Evolutionary conservation across 140 eudicot genomes (phyloP), one percentile per base, ranked within the genome.

Genomic region (Erigeron philadelphicus): DNA sequence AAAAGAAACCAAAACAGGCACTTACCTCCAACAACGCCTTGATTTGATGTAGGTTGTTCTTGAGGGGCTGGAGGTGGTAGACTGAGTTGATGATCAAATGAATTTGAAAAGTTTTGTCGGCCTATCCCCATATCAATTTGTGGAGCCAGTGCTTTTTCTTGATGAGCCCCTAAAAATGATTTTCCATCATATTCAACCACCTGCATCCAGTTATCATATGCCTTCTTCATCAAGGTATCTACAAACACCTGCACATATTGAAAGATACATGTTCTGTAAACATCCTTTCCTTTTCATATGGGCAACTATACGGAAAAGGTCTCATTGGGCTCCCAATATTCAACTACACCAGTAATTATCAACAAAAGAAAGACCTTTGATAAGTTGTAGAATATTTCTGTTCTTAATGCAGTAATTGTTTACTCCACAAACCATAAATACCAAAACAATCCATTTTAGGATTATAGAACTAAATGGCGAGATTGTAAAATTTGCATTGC

Each of bases 151-250:
- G 83, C 54, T 64, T 76, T 78, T 60, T 75, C 78, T 75, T 82
- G 86, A 35, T 82, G 83, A 50, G 87, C 80, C 64, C 95, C 82
- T 56, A 92, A 66, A 72, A 86, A 87, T 55, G 98, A 87, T 67
- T 86, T 92, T 50, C 96, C 90, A 47, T 93, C 98, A 41, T 93
- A 93, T 80, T 93, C 98, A 25, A 93, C 82, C 17, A 93, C 96
- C 61, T 89, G 84, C 86, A 79, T 81, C 98, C 98, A 93, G 75
- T 93, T 89, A 73, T 93, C 98, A 63, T 93, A 93, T 12, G 98
- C 98, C 83, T 93, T 89, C 87, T 89, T 93, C 79, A 93, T 88
- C 79, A 93, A 68, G 23, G 93, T 70, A 76, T 93, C 98, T 16
- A 87, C 98, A 80, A 54, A 93, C 44, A 81, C 88, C 98, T 92